Conservation (phyloP, 176 grass and related monocot genomes). For the Carex pumila region DNA sequence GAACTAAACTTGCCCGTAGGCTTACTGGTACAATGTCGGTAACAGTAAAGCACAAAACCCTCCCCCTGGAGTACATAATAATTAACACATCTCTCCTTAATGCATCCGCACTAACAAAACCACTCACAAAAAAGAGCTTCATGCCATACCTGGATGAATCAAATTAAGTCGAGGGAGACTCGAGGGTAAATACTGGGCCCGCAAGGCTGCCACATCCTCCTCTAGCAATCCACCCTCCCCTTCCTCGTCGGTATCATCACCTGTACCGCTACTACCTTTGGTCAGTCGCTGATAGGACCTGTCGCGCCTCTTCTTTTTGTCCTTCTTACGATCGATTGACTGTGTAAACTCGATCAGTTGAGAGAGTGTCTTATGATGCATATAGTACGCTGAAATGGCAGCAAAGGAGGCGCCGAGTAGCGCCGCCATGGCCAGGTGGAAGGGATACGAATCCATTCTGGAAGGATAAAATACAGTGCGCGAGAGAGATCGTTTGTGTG, state of each 20-base stretch:
- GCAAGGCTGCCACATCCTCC: neutral
- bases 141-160: conserved; percentile 40
- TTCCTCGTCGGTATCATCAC: conserved; percentile 3
- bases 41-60: neutral
- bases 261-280: conserved; percentile 15
- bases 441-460: conserved; percentile 56
- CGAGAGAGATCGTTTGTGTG: no score
- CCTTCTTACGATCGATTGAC: conserved; percentile 46
- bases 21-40: neutral
- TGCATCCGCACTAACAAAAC: neutral
- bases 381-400: conserved; percentile 80
- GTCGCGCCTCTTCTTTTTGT: conserved; percentile 9
- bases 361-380: conserved; percentile 76
- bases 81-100: neutral
- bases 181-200: conserved; percentile 45
- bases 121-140: neutral
- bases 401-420: conserved; percentile 87
- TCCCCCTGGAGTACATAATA: neutral
- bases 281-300: conserved; percentile 10
- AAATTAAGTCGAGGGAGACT: conserved; percentile 71
- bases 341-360: conserved; percentile 73
- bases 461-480: neutral
- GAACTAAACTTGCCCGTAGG: neutral
- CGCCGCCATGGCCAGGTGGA: conserved; percentile 77
- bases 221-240: neutral